Evolutionary conservation across 495 filamentous ascomycete genomes (phyloP).

Genomic region (Podospora fimiseda): DNA sequence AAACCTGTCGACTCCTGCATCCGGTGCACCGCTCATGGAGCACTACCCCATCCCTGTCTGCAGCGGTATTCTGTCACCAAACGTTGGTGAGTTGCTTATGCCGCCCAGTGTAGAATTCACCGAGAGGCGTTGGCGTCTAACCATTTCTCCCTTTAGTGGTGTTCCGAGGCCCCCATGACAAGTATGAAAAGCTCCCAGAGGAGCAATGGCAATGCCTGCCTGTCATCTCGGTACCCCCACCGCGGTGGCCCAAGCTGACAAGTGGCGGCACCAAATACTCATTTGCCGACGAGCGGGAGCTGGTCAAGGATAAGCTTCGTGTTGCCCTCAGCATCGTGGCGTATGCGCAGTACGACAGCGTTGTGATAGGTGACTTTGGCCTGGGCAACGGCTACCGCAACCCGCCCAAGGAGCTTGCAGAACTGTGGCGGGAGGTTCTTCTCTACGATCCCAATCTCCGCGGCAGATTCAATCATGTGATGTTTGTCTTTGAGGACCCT

Average conservation of each 20-base stretch:
- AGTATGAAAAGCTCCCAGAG: constrained; percentile 38
- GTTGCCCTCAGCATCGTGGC: constrained; percentile 62
- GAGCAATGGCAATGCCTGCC: constrained; percentile 49
- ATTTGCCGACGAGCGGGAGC: constrained; percentile 59
- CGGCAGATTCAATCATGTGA: constrained; percentile 61
- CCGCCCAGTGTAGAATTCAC: background rate
- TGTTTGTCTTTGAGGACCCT: constrained; percentile 61
- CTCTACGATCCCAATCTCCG: constrained; percentile 59
- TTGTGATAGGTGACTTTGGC: constrained; percentile 67
- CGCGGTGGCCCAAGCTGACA: constrained; percentile 63
- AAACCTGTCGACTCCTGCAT: constrained; percentile 51
- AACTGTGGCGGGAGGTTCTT: constrained; percentile 61
- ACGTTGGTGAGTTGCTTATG: constrained; percentile 51
- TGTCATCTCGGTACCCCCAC: constrained; percentile 65
- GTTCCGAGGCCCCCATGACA: constrained; percentile 42
- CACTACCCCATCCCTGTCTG: constrained; percentile 64
- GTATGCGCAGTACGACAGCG: constrained; percentile 47
- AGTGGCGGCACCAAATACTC: constrained; percentile 59
- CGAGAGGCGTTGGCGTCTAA: background rate
- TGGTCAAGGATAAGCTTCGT: constrained; percentile 66
- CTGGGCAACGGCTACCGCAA: constrained; percentile 64
- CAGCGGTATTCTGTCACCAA: constrained; percentile 60
- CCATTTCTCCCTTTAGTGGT: constrained; percentile 31
- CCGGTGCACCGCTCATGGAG: constrained; percentile 27
- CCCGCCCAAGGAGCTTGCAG: constrained; percentile 58